Percentiles rank a stretch among this genome's conserved stretches.
Evolutionary conservation across 2,329 filamentous ascomycete species (phyloP).

Genomic region (Aurifilum marmelostoma): DNA sequence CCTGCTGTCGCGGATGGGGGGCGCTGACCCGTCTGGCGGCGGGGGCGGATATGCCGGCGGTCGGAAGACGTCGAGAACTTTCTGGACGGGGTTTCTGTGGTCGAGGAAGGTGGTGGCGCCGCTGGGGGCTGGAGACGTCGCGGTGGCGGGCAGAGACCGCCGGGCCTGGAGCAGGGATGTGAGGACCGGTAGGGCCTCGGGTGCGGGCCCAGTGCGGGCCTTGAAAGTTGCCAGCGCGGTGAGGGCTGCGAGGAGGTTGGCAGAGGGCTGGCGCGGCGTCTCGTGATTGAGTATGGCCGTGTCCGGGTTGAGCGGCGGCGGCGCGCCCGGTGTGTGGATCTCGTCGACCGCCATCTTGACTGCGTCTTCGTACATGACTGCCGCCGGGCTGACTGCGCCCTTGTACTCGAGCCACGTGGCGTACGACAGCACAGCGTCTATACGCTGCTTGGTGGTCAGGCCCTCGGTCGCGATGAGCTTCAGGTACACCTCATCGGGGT

Average conservation of each 20-base stretch:
- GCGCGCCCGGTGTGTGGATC: constrained; percentile 40
- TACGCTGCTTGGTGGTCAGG: constrained; percentile 75
- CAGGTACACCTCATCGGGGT: constrained; percentile 78
- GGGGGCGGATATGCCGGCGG: constrained; percentile 71
- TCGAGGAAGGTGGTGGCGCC: constrained; percentile 3
- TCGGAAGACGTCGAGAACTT: constrained; percentile 34
- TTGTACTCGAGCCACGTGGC: constrained; percentile 86
- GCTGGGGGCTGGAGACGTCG: constrained; percentile 18
- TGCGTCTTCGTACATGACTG: constrained; percentile 75
- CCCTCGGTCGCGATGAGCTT: constrained; percentile 80
- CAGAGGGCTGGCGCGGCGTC: constrained; percentile 58
- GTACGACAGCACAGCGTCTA: constrained; percentile 82
- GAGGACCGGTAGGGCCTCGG: constrained; percentile 78
- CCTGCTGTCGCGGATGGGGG: constrained; percentile 65
- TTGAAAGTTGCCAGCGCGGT: constrained; percentile 80
- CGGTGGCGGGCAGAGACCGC: constrained; percentile 55
- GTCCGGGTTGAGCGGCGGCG: constrained; percentile 59
- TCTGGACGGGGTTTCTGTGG: constrained; percentile 28
- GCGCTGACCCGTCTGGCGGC: constrained; percentile 69
- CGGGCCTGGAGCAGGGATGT: constrained; percentile 82
- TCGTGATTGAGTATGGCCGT: constrained; percentile 68
- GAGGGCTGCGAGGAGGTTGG: constrained; percentile 73
- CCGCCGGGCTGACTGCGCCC: constrained; percentile 64
- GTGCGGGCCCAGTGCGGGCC: constrained; percentile 68
- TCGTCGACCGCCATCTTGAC: constrained; percentile 72